Evolutionary conservation across 176 grass and related monocot genomes (phyloP), one percentile per base, ranked within the genome.

Genomic region (Typha latifolia): DNA sequence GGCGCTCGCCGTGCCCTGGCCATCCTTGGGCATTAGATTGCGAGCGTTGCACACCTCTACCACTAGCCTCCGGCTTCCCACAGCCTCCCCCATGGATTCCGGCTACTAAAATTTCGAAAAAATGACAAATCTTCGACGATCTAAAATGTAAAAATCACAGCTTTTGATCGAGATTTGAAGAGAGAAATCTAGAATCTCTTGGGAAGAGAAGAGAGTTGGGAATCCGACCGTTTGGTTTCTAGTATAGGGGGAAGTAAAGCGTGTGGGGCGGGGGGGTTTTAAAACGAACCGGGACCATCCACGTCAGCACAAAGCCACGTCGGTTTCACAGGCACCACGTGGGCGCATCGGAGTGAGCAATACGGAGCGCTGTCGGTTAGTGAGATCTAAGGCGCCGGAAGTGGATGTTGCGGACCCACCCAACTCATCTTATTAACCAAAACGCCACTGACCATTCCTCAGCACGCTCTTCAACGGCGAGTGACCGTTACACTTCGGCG

Each of bases 21-120:
- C 94, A 66, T 99, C 94, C 83, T 99, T 99, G 59, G 94, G 94
- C 94, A 99, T 99, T 52, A 99, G 86, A 61, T 93, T 99, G 66
- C 79, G 67, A 59, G 94, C 94, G 50, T 85, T 93, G 85, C 94
- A 99, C 0, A 99, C 83, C 76, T 99, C 86, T 51, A 99, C 89
- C 77, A 93, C 77, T 62, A 99, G 78, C 31, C 81, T 77, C 70
- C 89, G 78, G 64, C 72, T 66, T 32, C 71, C 75, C 1, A 84
- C 88, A 51, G 70, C 75, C 88, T 87, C 84, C 71, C 66, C 79
- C 32, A 63, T 47, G n/a, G 34, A 15, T 12, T 9, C 10, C 12
- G 26, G 29, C 37, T 3, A 12, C 11, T 43, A 43, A 43, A 43
- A 43, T 43, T 43, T 43, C 9, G 1, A 43, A 43, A 43, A 43